phyloP scores from a whole-genome alignment of 75 land plant species.

The Larix kaempferi region DNA sequence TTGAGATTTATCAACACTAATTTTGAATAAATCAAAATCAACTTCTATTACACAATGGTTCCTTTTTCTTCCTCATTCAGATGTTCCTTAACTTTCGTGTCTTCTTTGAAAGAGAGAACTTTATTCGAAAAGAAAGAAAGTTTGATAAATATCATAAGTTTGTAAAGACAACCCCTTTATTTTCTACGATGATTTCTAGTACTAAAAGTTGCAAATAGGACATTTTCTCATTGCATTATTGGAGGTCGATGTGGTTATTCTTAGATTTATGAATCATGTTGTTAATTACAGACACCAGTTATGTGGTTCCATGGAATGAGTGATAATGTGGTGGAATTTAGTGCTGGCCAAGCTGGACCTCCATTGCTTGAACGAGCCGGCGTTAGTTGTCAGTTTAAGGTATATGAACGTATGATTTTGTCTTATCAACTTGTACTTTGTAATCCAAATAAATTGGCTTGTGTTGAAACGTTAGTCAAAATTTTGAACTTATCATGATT shows the following conservation, averaged over 20 bases:
- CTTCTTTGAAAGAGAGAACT: too few species aligned
- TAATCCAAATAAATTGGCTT: background rate
- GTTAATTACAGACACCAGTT: slow-evolving; percentile 63
- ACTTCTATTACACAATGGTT: too few species aligned
- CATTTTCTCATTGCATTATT: background rate
- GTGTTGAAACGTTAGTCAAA: background rate
- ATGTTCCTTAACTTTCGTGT: too few species aligned
- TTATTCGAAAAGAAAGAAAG: too few species aligned
- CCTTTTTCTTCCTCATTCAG: too few species aligned
- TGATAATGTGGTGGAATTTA: slow-evolving; percentile 62
- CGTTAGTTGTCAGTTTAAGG: slow-evolving; percentile 79
- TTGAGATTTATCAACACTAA: too few species aligned
- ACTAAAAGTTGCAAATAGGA: background rate
- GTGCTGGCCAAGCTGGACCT: slow-evolving; percentile 82
- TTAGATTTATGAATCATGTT: background rate
- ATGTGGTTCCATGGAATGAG: slow-evolving; percentile 77
- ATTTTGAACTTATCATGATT: slow-evolving; percentile 3
- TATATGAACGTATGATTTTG: slow-evolving; percentile 12
- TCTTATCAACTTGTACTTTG: background rate
- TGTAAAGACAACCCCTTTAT: background rate
- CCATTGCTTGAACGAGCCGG: slow-evolving; percentile 70
- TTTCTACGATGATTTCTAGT: background rate
- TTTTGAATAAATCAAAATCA: too few species aligned
- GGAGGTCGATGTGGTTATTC: background rate
- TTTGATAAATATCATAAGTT: too few species aligned